Conservation (phyloP, 805 yeast species). For the Phaffomyces opuntiae region DNA sequence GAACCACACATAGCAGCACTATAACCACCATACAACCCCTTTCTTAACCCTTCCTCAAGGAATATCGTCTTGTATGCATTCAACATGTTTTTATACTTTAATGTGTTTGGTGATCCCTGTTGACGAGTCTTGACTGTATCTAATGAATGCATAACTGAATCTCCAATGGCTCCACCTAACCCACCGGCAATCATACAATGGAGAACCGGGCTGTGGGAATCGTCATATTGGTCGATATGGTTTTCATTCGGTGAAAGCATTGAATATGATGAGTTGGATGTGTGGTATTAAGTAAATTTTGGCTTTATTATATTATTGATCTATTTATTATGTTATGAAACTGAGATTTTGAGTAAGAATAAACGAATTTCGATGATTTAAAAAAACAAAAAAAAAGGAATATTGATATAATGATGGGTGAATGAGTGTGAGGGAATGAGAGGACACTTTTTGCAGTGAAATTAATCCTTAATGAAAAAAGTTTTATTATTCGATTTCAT, state of each 20-base stretch:
- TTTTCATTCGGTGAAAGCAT: constrained; percentile 13
- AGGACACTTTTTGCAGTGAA: too few species aligned
- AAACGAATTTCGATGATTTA: too few species aligned
- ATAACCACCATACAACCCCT: constrained; percentile 91
- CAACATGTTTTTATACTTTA: constrained; percentile 67
- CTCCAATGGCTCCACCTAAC: constrained; percentile 90
- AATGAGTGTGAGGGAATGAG: too few species aligned
- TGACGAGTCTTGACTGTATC: constrained; percentile 97
- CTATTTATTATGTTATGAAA: too few species aligned
- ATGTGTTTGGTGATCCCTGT: constrained; percentile 76
- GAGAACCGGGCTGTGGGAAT: constrained; percentile 33
- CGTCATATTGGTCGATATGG: constrained; percentile 8
- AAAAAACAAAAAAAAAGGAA: neutral
- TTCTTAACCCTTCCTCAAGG: constrained; percentile 72
- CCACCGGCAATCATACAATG: constrained; percentile 85
- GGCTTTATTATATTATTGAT: neutral
- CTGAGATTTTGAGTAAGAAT: too few species aligned
- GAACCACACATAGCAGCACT: constrained; percentile 89
- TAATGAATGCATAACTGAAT: constrained; percentile 86
- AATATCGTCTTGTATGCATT: constrained; percentile 73
- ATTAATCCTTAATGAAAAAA: too few species aligned
- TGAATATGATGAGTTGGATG: neutral
- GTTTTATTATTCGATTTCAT: too few species aligned
- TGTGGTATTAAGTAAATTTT: too few species aligned
- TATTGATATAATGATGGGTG: too few species aligned